A percentile compares a stretch with the other conserved stretches of the same genome.
phyloP scores from a whole-genome alignment of 1,284 basidiomycete species.

The Wolfiporia cocos region DNA sequence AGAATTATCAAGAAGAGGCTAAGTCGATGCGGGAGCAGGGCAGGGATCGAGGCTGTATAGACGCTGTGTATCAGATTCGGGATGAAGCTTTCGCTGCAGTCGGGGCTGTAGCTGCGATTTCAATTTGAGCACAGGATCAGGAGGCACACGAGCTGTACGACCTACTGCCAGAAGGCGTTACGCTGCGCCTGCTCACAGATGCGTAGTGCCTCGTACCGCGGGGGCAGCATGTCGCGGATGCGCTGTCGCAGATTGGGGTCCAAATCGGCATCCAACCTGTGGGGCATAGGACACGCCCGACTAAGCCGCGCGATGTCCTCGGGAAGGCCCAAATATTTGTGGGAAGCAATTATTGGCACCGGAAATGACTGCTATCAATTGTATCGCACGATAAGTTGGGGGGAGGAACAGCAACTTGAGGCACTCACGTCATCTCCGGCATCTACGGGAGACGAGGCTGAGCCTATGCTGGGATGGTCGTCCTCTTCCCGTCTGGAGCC shows the following conservation, averaged over 20 bases:
- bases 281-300: constrained; percentile 58
- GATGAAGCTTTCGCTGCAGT: constrained; percentile 59
- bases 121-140: no score
- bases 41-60: constrained; percentile 46
- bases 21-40: constrained; percentile 54
- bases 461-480: constrained; percentile 7
- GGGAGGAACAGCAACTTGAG: no score
- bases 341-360: constrained; percentile 2
- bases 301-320: constrained; percentile 54
- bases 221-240: constrained; percentile 53
- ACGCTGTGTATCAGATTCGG: constrained; percentile 61
- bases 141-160: no score
- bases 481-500: constrained; percentile 19
- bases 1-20: constrained; percentile 60
- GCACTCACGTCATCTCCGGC: constrained; percentile 10
- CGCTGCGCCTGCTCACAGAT: constrained; percentile 54
- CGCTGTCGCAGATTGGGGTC: constrained; percentile 43
- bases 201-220: constrained; percentile 44
- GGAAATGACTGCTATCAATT: not conserved
- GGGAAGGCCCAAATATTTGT: constrained; percentile 26
- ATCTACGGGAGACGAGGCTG: constrained; percentile 7
- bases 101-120: constrained; percentile 50
- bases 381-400: no score
- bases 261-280: constrained; percentile 40
- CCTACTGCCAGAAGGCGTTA: constrained; percentile 69